Evolutionary conservation across 495 filamentous ascomycete species (phyloP), one percentile per base, ranked within the genome.

Genomic region (Neurospora tetraspora): DNA sequence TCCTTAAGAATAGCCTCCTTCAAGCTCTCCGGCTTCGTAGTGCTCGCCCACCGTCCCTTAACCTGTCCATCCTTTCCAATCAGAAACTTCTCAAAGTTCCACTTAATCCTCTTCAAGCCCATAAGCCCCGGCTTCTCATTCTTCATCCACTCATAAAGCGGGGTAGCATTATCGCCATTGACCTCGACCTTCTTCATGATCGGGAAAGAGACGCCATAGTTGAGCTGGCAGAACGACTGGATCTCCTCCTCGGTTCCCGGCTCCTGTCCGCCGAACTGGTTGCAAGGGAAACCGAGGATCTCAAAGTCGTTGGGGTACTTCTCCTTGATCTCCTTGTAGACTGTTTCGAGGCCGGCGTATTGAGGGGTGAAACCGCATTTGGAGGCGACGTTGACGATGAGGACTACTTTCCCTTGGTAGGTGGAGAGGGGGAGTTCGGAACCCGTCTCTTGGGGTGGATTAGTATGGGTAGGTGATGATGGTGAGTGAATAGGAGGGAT

Each of bases 281-380:
- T 98, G 89, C 95, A 98, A 71, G 96, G 96, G 86, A 99, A 98
- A 76, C 95, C 96, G 76, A 99, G 86, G 81, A 99, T 89, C 75
- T 86, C 83, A 83, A 99, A 95, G 75, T 92, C 86, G 65, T 93
- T 88, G 40, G 88, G 87, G 84, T 95, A 85, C 72, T 86, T 82
- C 68, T 85, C 85, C 69, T 86, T 88, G 79, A 97, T 78, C 61
- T 87, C 85, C 82, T 98, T 90, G 87, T 98, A 97, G 73, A 99
- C 85, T 73, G 87, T 90, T 86, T 99, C 94, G 39, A 99, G 92
- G 18, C 91, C 93, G 70, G 88, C 88, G 81, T 94, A 98, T 83
- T 99, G 96, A n/a, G 92, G 92, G 11, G 96, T 98, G 89, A 98
- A 98, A 80, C 96, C 96, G 85, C 96, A 99, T 86, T 98, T 97